Conservation (phyloP, 2,329 filamentous ascomycete species). For the Microcyclospora pomicola region DNA sequence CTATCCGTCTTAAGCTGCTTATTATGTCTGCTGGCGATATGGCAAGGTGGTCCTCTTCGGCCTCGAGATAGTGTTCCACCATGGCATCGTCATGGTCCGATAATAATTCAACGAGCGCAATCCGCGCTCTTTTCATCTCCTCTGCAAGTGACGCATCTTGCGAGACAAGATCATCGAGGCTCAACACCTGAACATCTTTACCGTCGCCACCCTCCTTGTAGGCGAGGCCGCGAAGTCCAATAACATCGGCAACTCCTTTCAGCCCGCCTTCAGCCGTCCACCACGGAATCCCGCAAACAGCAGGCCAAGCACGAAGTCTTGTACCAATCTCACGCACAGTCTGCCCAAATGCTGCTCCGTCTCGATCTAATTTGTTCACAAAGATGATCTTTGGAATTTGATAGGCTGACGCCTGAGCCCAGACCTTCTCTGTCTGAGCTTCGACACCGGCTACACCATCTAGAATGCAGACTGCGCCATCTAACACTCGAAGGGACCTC, state of each 20-base stretch:
- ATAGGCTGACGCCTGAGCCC: conserved; percentile 78
- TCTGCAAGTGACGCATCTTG: conserved; percentile 39
- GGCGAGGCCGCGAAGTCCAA: conserved; percentile 59
- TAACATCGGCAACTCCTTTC: conserved; percentile 70
- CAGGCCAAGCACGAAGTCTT: conserved; percentile 68
- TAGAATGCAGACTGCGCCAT: conserved; percentile 84
- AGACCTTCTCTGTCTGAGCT: conserved; percentile 93
- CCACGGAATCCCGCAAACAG: conserved; percentile 91
- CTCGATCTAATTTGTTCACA: conserved; percentile 74
- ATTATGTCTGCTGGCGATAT: conserved; percentile 55
- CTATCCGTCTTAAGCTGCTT: conserved; percentile 57
- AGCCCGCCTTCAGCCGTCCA: conserved; percentile 64
- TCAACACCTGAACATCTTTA: conserved; percentile 38
- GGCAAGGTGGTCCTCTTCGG: conserved; percentile 55
- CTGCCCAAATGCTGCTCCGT: conserved; percentile 67
- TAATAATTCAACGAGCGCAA: conserved; percentile 65
- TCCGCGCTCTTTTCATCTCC: conserved; percentile 63
- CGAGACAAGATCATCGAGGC: conserved; percentile 38
- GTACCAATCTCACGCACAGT: conserved; percentile 77
- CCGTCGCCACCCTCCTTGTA: conserved; percentile 59
- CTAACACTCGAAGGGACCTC: conserved; percentile 72
- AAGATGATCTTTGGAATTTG: conserved; percentile 70
- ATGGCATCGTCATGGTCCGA: conserved; percentile 81
- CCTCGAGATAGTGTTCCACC: conserved; percentile 70
- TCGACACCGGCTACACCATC: conserved; percentile 90